Percentiles rank a stretch among this genome's conserved stretches.
These are phyloP conservation scores for Leccinum boreale DNA, from an alignment of 768 basidiomycete genomes.

Conservation along the genomic window DNA sequence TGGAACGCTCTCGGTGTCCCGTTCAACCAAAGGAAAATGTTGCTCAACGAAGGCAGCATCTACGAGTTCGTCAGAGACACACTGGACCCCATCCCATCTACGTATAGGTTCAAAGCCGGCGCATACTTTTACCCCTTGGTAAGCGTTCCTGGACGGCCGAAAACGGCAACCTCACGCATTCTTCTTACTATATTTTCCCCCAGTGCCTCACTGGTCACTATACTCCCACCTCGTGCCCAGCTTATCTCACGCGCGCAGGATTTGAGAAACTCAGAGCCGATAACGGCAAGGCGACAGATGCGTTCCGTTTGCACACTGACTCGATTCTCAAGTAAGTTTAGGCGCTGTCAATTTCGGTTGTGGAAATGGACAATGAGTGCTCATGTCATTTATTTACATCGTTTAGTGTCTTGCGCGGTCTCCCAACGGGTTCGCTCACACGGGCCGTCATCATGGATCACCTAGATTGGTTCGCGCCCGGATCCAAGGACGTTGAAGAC, in stretches of 20 bases:
- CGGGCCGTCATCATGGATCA: slow-evolving; percentile 72
- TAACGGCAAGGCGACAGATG: slow-evolving; percentile 42
- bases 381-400: neutral
- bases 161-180: neutral
- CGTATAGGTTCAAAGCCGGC: slow-evolving; percentile 54
- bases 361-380: neutral
- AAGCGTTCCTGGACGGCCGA: slow-evolving; percentile 8
- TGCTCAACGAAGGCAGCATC: slow-evolving; percentile 47
- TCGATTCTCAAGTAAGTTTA: slow-evolving; percentile 55
- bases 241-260: slow-evolving; percentile 60
- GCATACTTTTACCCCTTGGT: slow-evolving; percentile 66
- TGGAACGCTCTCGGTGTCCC: slow-evolving; percentile 84
- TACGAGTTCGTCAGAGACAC: slow-evolving; percentile 54
- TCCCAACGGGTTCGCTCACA: slow-evolving; percentile 49
- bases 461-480: slow-evolving; percentile 56
- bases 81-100: slow-evolving; percentile 45
- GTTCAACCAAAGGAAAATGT: slow-evolving; percentile 60
- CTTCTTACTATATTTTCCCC: slow-evolving; percentile 7
- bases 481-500: slow-evolving; percentile 44
- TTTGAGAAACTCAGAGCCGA: slow-evolving; percentile 54
- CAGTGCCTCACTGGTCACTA: slow-evolving; percentile 50
- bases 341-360: slow-evolving; percentile 12
- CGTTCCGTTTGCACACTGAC: slow-evolving; percentile 71
- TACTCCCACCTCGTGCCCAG: slow-evolving; percentile 55
- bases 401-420: slow-evolving; percentile 42